These are phyloP conservation scores for Pyrenula aspistea DNA, from an alignment of 495 filamentous ascomycete genomes.

Conservation along the genomic window DNA sequence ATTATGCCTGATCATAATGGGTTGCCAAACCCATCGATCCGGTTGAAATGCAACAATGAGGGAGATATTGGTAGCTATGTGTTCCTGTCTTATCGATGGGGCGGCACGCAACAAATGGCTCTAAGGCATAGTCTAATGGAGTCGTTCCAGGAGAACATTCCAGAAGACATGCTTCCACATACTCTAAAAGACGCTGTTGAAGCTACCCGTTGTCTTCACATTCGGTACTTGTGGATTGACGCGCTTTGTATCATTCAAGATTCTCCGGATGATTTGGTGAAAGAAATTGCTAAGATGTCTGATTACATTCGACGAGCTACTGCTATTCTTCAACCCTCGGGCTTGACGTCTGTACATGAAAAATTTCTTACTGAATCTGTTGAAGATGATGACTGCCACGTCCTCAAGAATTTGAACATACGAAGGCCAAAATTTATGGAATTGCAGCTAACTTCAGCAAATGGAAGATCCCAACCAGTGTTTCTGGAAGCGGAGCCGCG, in stretches of 20 bases:
- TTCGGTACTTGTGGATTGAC: slow-evolving; percentile 13
- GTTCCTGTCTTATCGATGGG: slow-evolving; percentile 3
- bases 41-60: not conserved
- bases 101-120: not conserved
- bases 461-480: not conserved
- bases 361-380: not conserved
- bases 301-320: slow-evolving; percentile 1
- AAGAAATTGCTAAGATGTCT: slow-evolving; percentile 2
- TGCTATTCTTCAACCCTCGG: not conserved
- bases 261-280: not conserved
- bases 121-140: not conserved
- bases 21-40: not conserved
- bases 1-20: not conserved
- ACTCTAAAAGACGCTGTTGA: slow-evolving; percentile 8
- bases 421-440: not conserved
- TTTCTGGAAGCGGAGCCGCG: not conserved
- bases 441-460: not conserved
- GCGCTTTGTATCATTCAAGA: slow-evolving; percentile 14
- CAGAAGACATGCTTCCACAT: slow-evolving; percentile 1
- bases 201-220: slow-evolving; percentile 1
- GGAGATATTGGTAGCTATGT: not conserved
- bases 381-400: not conserved
- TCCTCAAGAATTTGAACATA: not conserved
- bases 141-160: not conserved
- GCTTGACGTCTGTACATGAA: not conserved